These are phyloP conservation scores for Ophiostoma pallidulum DNA, from an alignment of 2,329 filamentous ascomycete genomes.

Conservation along the genomic window DNA sequence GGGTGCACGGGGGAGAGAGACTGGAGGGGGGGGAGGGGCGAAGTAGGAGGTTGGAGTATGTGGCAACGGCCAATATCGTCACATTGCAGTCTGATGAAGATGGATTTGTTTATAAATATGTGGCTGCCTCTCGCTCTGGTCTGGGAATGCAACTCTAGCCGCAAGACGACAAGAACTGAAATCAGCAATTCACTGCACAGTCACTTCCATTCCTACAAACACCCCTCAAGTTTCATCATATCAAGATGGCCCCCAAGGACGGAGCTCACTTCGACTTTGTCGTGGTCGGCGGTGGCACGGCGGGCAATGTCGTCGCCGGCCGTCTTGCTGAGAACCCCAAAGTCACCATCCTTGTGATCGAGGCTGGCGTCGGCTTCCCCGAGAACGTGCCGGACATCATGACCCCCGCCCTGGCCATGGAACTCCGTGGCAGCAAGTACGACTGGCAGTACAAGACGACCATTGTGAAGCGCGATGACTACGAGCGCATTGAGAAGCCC, in stretches of 20 bases:
- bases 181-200: too few relatives aligned
- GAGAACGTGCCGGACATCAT: conserved; percentile 40
- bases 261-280: conserved; percentile 29
- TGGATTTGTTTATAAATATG: too few relatives aligned
- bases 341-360: conserved; percentile 36
- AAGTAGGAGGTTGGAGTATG: too few relatives aligned
- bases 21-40: too few relatives aligned
- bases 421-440: conserved; percentile 45
- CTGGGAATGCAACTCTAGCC: too few relatives aligned
- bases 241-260: conserved; percentile 30
- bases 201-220: too few relatives aligned
- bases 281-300: conserved; percentile 35
- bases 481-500: conserved; percentile 52
- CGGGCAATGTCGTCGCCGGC: conserved; percentile 38
- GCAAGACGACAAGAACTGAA: too few relatives aligned
- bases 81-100: too few relatives aligned
- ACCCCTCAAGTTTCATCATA: too few relatives aligned
- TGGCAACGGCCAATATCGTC: too few relatives aligned
- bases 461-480: conserved; percentile 49
- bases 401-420: conserved; percentile 43
- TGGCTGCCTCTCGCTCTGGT: too few relatives aligned
- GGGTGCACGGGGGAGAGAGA: too few relatives aligned
- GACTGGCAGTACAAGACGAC: conserved; percentile 55
- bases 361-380: conserved; percentile 40
- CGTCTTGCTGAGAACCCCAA: conserved; percentile 42